Conservation (phyloP, 1,284 basidiomycete genomes). For the Ceratobasidium sp. region DNA sequence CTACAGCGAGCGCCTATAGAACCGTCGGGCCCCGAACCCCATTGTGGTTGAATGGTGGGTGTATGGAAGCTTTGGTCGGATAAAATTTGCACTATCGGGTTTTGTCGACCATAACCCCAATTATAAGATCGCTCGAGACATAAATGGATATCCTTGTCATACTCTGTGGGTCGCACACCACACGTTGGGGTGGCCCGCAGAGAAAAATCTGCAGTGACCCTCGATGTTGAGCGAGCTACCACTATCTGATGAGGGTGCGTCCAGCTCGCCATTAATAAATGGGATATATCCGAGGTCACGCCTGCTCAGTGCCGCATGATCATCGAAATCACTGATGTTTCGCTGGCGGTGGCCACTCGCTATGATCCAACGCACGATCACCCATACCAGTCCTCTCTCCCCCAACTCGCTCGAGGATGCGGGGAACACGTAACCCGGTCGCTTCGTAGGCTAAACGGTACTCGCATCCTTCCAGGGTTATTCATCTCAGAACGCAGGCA, state of each 20-base stretch:
- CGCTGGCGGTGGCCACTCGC: not conserved
- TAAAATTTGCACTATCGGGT: not conserved
- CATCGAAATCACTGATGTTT: conserved; percentile 5
- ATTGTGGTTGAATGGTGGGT: too few relatives aligned
- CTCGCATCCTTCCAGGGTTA: not conserved
- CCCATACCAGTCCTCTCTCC: not conserved
- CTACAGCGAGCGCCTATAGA: conserved; percentile 17
- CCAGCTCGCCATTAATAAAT: conserved; percentile 5
- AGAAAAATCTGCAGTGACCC: conserved; percentile 7
- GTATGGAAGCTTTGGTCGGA: conserved; percentile 1
- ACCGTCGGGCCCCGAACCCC: not conserved
- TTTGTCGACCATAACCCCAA: not conserved
- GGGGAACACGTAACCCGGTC: not conserved
- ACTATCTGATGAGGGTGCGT: conserved; percentile 15
- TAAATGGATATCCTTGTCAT: not conserved
- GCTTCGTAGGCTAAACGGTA: conserved; percentile 1
- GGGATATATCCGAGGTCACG: not conserved
- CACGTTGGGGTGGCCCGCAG: not conserved
- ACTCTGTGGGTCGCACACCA: not conserved
- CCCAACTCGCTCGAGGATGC: not conserved
- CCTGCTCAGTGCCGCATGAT: not conserved
- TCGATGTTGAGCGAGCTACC: conserved; percentile 2
- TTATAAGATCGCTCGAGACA: not conserved
- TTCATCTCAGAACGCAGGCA: not conserved
- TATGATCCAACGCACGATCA: not conserved